Base-by-base conservation (phyloP, 129 eudicot genomes). In the Calendula officinalis region DNA sequence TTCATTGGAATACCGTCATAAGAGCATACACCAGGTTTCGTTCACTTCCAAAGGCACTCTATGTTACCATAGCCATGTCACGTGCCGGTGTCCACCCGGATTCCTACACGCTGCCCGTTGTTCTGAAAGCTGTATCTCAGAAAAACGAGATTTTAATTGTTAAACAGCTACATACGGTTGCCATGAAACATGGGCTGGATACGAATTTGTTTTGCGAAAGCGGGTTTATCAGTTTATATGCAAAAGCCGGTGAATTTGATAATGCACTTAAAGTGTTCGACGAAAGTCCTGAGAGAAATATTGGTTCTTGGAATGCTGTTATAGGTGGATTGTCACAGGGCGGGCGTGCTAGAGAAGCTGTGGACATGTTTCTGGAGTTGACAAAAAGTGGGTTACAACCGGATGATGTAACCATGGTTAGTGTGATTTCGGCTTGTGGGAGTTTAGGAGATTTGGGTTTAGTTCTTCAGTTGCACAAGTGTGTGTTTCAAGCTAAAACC, bases 301-400 rank as follows among this genome's bases (percentile, higher is more conserved):
- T 91, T 78, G 96, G 98, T 65, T 84, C 94, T 67, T 91, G 98
- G 96, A 91, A 91, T 64, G 96, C 96, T 7, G 62, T 87, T 47
- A 78, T 91, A 13, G 76, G 83, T 0, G 98, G 95, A 46, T 69
- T 91, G 77, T 72, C 96, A 7, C 88, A 79, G 61, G 77, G 84
- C 14, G 95, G 95, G 56, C 79, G 84, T 7, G 81, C 76, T 0
- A 63, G 75, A 78, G 98, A 91, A 56, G 79, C 96, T 14, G 47
- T 91, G 13, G 66, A 69, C 0, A 70, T 85, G 89, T 87, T 84
- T 62, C 5, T 85, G 44, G 75, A 60, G 40, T 61, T 87, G 77
- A 87, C 67, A 57, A 77, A 73, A 68, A 67, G 74, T 13, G 98
- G 95, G 53, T 52, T 88, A 45, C 34, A 33, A 64, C 88, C 86